Percentiles rank a stretch among this genome's conserved stretches.
Evolutionary conservation across 2,329 filamentous ascomycete genomes (phyloP).

Genomic region (Metarhizium robertsii): DNA sequence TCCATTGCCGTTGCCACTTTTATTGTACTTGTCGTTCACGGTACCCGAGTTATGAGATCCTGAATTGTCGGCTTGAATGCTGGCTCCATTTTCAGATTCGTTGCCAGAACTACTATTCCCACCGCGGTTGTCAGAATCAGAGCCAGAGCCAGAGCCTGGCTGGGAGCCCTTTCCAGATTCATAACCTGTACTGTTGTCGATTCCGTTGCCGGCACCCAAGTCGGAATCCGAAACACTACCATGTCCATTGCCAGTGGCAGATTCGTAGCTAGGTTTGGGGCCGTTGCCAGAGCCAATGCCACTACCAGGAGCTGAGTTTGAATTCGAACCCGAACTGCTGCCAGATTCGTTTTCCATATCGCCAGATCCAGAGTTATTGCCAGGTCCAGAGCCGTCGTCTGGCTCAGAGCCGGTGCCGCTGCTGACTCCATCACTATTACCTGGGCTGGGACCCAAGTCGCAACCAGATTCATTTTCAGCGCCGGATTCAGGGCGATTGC

Average conservation of each 20-base stretch:
- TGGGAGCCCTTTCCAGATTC: not conserved
- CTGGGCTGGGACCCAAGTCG: too few species aligned
- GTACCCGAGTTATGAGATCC: not conserved
- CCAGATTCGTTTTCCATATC: not conserved
- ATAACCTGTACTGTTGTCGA: too few species aligned
- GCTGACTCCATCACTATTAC: too few species aligned
- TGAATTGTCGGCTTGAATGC: too few species aligned
- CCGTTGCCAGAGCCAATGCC: not conserved
- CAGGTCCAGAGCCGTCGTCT: not conserved
- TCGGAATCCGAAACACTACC: too few species aligned
- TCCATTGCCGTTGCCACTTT: not conserved
- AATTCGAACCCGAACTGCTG: not conserved
- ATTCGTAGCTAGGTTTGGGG: not conserved
- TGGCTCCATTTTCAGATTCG: not conserved
- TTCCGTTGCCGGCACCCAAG: too few species aligned
- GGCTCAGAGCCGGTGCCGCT: not conserved
- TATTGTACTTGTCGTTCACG: not conserved
- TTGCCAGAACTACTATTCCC: not conserved
- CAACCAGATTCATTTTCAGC: too few species aligned
- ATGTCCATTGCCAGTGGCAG: too few species aligned
- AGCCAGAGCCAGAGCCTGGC: not conserved
- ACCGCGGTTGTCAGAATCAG: not conserved
- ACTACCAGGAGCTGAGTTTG: not conserved
- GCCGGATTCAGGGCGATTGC: too few species aligned
- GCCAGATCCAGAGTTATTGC: not conserved